A percentile compares a stretch with the other conserved stretches of the same genome.
Conservation (phyloP, 208 protist genomes). For the Wallacemonas sp. region DNA sequence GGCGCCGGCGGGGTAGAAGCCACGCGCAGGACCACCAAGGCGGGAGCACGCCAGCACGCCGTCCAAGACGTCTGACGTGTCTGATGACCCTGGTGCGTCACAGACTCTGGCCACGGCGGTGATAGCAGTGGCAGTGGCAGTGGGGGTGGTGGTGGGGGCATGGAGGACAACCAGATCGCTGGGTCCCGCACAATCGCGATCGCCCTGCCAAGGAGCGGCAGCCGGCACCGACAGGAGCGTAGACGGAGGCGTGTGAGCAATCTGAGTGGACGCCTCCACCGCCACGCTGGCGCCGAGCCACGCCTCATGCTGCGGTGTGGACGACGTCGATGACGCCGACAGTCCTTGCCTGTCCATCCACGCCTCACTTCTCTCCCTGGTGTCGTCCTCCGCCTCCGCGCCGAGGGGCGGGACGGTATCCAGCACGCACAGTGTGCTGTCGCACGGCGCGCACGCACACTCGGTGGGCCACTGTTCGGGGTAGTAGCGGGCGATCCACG, state of each 20-base stretch:
- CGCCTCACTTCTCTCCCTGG: background rate
- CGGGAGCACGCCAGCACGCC: background rate
- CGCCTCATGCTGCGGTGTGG: background rate
- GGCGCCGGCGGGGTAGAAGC: slow-evolving; percentile 35
- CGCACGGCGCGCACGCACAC: background rate
- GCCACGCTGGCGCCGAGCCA: too few species aligned
- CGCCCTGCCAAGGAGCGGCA: too few species aligned
- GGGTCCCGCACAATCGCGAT: too few species aligned
- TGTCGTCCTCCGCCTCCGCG: background rate
- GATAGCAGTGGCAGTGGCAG: too few species aligned
- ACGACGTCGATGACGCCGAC: background rate
- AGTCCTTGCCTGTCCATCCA: background rate
- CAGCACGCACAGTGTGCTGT: background rate
- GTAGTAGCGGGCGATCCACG: slow-evolving; percentile 42
- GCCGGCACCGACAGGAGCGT: too few species aligned
- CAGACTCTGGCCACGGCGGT: too few species aligned
- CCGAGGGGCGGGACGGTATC: too few species aligned
- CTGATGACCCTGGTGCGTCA: background rate
- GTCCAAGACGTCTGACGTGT: background rate
- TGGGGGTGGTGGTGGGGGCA: too few species aligned
- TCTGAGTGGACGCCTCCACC: too few species aligned
- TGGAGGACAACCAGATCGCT: too few species aligned
- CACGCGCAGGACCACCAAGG: slow-evolving; percentile 32
- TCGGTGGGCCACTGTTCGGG: slow-evolving; percentile 19
- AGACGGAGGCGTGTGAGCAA: too few species aligned